Percentiles rank a stretch among this genome's conserved stretches.
Conservation (phyloP, 352 stramenopile genomes). For the Pythium dissotocum region DNA sequence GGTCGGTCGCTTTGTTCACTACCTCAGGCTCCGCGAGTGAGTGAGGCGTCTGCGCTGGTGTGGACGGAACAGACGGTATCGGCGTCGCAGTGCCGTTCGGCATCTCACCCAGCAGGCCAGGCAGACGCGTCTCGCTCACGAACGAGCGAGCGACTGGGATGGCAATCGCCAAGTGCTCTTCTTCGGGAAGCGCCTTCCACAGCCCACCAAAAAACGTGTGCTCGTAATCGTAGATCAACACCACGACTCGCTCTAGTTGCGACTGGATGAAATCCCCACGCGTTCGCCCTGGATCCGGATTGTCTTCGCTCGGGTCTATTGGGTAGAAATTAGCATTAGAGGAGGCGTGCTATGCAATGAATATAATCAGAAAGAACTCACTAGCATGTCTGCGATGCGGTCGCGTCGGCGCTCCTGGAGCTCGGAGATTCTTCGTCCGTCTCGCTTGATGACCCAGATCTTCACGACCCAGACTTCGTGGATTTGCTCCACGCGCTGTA, state of each 20-base stretch:
- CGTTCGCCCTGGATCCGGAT: constrained; percentile 7
- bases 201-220: constrained; percentile 6
- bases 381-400: constrained; percentile 9
- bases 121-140: constrained; percentile 14
- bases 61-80: not conserved
- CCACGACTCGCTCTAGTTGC: constrained; percentile 16
- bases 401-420: constrained; percentile 13
- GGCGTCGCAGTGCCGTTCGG: not conserved
- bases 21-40: too few relatives aligned
- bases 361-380: not conserved
- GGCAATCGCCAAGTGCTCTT: not conserved
- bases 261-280: constrained; percentile 11
- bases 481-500: constrained; percentile 8
- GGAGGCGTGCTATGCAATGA: too few relatives aligned
- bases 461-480: constrained; percentile 16
- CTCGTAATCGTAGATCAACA: constrained; percentile 24
- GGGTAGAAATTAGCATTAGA: too few relatives aligned
- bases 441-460: constrained; percentile 16
- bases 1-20: not conserved
- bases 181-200: constrained; percentile 6
- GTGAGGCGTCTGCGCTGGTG: not conserved
- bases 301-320: constrained; percentile 20
- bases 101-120: not conserved
- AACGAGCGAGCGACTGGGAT: constrained; percentile 11
- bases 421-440: not conserved